Evolutionary conservation across 495 filamentous ascomycete species (phyloP).

Genomic region (Gamarada debralockiae): DNA sequence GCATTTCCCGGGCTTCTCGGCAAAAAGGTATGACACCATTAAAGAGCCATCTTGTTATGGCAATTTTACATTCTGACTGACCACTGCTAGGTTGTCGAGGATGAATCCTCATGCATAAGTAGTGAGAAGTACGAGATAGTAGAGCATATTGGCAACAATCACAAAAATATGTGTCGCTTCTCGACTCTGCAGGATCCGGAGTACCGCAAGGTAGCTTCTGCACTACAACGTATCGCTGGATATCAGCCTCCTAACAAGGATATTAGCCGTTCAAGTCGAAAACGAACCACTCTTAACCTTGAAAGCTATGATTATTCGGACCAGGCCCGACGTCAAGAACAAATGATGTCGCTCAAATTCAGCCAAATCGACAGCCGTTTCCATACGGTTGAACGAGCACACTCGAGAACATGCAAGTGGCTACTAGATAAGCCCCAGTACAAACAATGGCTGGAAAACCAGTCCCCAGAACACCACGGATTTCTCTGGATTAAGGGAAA

Average conservation of each 20-base stretch:
- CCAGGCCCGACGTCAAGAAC: no score
- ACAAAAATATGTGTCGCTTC: neutral
- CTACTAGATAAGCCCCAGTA: slow-evolving; percentile 32
- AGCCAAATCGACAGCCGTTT: neutral
- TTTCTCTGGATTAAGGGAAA: slow-evolving; percentile 56
- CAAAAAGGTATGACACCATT: neutral
- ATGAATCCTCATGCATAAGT: neutral
- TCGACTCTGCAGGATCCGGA: neutral
- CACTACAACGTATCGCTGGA: neutral
- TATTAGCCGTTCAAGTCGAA: neutral
- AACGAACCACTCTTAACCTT: neutral
- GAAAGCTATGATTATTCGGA: no score
- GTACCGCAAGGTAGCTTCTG: neutral
- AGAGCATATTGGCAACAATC: neutral
- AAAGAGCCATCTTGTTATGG: no score
- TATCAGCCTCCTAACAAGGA: neutral
- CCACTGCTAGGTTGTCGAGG: slow-evolving; percentile 30
- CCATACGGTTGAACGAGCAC: neutral
- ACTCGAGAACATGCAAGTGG: neutral
- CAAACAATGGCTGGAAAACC: slow-evolving; percentile 35
- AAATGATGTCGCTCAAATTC: no score
- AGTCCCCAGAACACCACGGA: slow-evolving; percentile 36
- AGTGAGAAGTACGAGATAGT: neutral
- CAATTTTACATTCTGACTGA: neutral
- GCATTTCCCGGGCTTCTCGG: neutral